A percentile compares a stretch with the other conserved stretches of the same genome.
Conservation (phyloP, 306 rosid species). For the Purshia tridentata region DNA sequence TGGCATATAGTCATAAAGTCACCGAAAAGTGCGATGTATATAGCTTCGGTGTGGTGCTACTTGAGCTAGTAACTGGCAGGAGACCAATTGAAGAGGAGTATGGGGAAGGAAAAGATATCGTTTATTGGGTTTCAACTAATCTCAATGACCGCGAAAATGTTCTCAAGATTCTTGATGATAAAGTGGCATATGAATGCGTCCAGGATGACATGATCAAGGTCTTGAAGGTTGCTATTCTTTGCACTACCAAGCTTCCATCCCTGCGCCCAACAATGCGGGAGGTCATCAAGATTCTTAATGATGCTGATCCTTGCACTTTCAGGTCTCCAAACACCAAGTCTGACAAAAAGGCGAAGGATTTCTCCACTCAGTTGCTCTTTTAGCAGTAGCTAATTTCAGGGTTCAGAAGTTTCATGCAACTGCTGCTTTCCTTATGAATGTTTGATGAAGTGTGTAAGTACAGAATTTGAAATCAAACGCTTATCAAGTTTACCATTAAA, state of each 20-base stretch:
- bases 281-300: slow-evolving; percentile 75
- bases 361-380: slow-evolving; percentile 22
- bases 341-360: slow-evolving; percentile 31
- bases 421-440: neutral
- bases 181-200: slow-evolving; percentile 41
- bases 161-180: slow-evolving; percentile 57
- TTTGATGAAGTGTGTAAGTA: neutral
- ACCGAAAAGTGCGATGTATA: slow-evolving; percentile 87
- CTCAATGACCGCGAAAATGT: slow-evolving; percentile 56
- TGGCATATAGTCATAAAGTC: slow-evolving; percentile 72
- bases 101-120: slow-evolving; percentile 91
- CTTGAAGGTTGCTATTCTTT: slow-evolving; percentile 71
- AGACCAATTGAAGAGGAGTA: slow-evolving; percentile 75
- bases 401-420: neutral
- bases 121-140: slow-evolving; percentile 71
- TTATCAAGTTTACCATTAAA: neutral
- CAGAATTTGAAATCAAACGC: neutral
- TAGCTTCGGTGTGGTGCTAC: slow-evolving; percentile 83
- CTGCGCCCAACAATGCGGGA: slow-evolving; percentile 93
- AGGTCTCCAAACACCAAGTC: slow-evolving; percentile 21
- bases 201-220: slow-evolving; percentile 67
- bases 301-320: slow-evolving; percentile 56
- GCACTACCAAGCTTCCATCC: slow-evolving; percentile 78
- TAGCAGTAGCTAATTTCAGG: neutral
- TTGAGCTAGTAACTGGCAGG: slow-evolving; percentile 80